Base-by-base conservation (phyloP, 345 rosid species). In the Populus nigra region DNA sequence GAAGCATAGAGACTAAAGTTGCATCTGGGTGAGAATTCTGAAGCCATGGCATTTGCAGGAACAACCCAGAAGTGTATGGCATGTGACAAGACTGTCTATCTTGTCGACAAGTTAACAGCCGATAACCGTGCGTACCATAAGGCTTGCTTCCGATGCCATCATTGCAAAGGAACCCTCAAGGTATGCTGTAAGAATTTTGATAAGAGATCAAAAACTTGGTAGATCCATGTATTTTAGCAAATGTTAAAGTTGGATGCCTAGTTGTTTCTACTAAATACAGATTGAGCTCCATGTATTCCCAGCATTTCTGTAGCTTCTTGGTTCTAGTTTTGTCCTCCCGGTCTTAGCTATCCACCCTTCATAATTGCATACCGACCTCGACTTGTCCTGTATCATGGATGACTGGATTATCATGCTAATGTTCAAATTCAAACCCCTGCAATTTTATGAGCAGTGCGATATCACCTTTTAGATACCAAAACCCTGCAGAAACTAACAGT, bases 1-100 rank as follows among this genome's bases (percentile, higher is more conserved):
- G 53, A 11, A 33, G 4, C 23, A 22, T 15, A 17, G 53, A 43
- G 15, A 66, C 22, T 72, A 20, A 27, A 73, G 55, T 62, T 33
- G 41, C 71, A 69, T 73, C 41, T 73, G 66, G 66, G 36, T 41
- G 35, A 31, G 77, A 71, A 67, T 61, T 62, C 25, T 53, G 55
- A 57, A 33, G 83, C 68, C n/a, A 94, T 93, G 99, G 96, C 99
- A 55, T 96, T 96, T 81, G 98, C 98, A 83, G 99, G 99, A 87
- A 96, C 98, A 78, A 93, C 92, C 76, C 98, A 96, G 91, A 96
- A 93, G 85, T 96, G 99, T 83, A 96, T 89, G 98, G 95, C 99
- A 27, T 93, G 99, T 75, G 98, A 91, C 81, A 96, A 93, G 88
- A 96, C 99, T 25, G 97, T 96, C 65, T 96, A 96, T 79, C 91